Percentiles rank a stretch among this genome's conserved stretches.
Conservation (phyloP, 148 eudicot genomes). For the Diospyros kaki region DNA sequence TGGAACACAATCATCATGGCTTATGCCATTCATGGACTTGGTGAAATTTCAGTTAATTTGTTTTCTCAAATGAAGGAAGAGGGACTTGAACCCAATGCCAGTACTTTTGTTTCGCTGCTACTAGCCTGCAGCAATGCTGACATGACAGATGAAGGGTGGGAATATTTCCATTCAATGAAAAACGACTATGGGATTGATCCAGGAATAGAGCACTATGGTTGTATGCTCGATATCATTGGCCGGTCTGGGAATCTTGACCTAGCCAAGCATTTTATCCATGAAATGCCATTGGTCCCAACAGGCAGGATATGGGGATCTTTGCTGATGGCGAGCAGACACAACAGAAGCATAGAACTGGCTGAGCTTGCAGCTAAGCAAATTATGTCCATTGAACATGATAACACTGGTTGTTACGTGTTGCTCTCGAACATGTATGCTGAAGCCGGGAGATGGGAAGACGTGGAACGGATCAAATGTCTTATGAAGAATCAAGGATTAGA, state of each 20-base stretch:
- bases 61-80: slow-evolving; percentile 51
- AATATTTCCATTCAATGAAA: slow-evolving; percentile 57
- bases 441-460: slow-evolving; percentile 58
- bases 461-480: slow-evolving; percentile 32
- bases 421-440: slow-evolving; percentile 62
- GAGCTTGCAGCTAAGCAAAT: slow-evolving; percentile 49
- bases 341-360: slow-evolving; percentile 49
- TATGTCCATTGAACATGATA: slow-evolving; percentile 38
- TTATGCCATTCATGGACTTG: slow-evolving; percentile 66
- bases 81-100: slow-evolving; percentile 49
- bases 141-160: slow-evolving; percentile 62
- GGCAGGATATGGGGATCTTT: slow-evolving; percentile 79
- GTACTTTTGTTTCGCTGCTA: slow-evolving; percentile 66
- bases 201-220: slow-evolving; percentile 79
- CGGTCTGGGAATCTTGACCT: slow-evolving; percentile 46
- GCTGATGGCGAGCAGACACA: slow-evolving; percentile 54
- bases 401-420: slow-evolving; percentile 52
- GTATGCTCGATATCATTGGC: slow-evolving; percentile 70
- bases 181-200: slow-evolving; percentile 52
- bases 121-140: slow-evolving; percentile 67
- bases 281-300: slow-evolving; percentile 64
- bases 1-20: slow-evolving; percentile 85
- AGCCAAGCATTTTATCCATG: slow-evolving; percentile 43
- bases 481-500: slow-evolving; percentile 40
- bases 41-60: slow-evolving; percentile 33